phyloP scores from a whole-genome alignment of 2,329 filamentous ascomycete genomes.

The Penicillium sp. region DNA sequence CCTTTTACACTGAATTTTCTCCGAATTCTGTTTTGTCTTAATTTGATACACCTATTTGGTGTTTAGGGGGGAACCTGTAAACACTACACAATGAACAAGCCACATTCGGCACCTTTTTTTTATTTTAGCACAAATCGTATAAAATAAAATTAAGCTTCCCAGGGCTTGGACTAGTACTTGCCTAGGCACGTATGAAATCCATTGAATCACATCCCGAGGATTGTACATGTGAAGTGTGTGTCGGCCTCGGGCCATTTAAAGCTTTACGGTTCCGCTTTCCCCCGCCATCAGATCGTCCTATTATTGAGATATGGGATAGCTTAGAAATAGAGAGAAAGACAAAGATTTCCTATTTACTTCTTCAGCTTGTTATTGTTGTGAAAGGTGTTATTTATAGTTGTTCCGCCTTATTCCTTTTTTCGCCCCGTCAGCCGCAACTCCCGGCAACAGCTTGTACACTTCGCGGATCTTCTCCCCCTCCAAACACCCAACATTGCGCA shows the following conservation, averaged over 20 bases:
- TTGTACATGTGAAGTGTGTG: conserved; percentile 20
- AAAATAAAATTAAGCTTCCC: neutral
- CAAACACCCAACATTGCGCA: conserved; percentile 3
- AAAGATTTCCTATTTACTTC: neutral
- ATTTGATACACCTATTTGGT: conserved; percentile 22
- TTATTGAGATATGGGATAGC: neutral
- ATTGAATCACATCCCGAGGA: neutral
- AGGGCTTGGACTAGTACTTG: neutral
- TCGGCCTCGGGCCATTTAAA: conserved; percentile 21
- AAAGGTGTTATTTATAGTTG: neutral
- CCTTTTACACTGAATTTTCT: neutral
- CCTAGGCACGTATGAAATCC: neutral
- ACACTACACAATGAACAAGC: conserved; percentile 16
- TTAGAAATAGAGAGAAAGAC: neutral
- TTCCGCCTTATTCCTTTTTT: conserved; percentile 12
- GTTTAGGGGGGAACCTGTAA: conserved; percentile 19
- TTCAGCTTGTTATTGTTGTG: neutral
- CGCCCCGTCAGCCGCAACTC: conserved; percentile 24
- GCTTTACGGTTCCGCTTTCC: conserved; percentile 7
- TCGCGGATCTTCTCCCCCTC: neutral
- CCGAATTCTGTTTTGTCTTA: conserved; percentile 2
- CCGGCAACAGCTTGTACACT: neutral
- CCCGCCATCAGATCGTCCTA: neutral
- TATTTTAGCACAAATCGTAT: neutral
- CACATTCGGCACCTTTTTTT: conserved; percentile 3